Conservation (phyloP, 306 rosid species). For the Sindora glabra region DNA sequence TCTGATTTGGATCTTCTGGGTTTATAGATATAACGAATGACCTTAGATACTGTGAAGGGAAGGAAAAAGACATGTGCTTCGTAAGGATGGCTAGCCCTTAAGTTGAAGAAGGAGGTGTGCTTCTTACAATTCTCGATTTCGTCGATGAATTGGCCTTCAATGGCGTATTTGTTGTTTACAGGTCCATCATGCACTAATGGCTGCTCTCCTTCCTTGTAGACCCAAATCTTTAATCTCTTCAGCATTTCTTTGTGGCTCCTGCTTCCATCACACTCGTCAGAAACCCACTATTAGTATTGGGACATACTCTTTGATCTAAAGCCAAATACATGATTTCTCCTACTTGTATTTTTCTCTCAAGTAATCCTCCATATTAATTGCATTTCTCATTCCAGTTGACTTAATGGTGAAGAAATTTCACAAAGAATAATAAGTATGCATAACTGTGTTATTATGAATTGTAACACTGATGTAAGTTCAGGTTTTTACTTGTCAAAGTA, state of each 20-base stretch:
- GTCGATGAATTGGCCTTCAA: constrained; percentile 39
- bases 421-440: too few relatives aligned
- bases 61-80: constrained; percentile 35
- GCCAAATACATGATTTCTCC: too few relatives aligned
- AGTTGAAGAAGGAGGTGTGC: constrained; percentile 25
- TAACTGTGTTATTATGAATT: too few relatives aligned
- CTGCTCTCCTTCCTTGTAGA: constrained; percentile 31
- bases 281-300: too few relatives aligned
- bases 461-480: too few relatives aligned
- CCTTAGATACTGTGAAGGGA: constrained; percentile 23
- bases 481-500: too few relatives aligned
- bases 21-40: constrained; percentile 15
- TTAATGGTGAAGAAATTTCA: too few relatives aligned
- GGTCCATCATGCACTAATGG: constrained; percentile 34
- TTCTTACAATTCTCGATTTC: constrained; percentile 27
- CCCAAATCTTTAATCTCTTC: constrained; percentile 32
- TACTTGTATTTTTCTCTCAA: too few relatives aligned
- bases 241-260: constrained; percentile 41
- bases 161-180: constrained; percentile 28
- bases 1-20: constrained; percentile 6
- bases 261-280: neutral
- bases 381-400: too few relatives aligned
- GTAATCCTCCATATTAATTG: too few relatives aligned
- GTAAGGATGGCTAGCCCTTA: constrained; percentile 17
- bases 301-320: too few relatives aligned